Evolutionary conservation across 2,329 filamentous ascomycete species (phyloP), one percentile per base, ranked within the genome.

Genomic region (Aotearoamyces nothofagi): DNA sequence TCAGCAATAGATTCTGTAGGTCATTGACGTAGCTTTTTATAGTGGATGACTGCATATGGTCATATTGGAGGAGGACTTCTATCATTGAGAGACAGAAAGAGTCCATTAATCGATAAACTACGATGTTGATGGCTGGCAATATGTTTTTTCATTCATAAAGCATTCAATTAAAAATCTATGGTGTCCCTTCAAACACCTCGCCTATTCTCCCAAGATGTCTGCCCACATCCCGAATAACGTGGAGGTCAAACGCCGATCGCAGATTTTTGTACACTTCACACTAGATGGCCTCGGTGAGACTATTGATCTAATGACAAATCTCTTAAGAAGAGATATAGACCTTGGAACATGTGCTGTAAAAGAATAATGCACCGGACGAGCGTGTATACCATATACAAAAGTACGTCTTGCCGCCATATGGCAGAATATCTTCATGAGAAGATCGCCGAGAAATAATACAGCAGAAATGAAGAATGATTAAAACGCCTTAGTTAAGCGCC

Each of bases 401-500:
- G 13, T 9, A 12, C 7, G 8, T 8, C 12, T 25, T 14, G 23
- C 7, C 8, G 23, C 9, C 7, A 7, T 7, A 7, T 8, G 8
- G 13, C 7, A 7, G 8, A 25, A 11, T 11, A 14, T 11, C 9
- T 25, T 25, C 23, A 7, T 15, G 9, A 15, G 23, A 10, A 25
- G 23, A 10, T 25, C 23, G 13, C 7, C 7, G 13, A 17, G 17
- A 19, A 28, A 19, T 19, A 7, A 19, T 22, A 23, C 22, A 33
- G 23, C 29, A 27, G 8, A 25, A 25, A 8, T 7, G 8, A 25
- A 25, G 13, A 11, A 8, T 10, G 12, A 12, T 14, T 7, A 25
- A 34, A 24, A 16, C 22, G 9, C 8, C 10, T 30, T 22, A 27
- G 22, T 43, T 34, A 50, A 29, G 39, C 37, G 30, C 41, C 45